Evolutionary conservation across 2,329 filamentous ascomycete genomes (phyloP).

Genomic region (Penicillium psychrosexuale): DNA sequence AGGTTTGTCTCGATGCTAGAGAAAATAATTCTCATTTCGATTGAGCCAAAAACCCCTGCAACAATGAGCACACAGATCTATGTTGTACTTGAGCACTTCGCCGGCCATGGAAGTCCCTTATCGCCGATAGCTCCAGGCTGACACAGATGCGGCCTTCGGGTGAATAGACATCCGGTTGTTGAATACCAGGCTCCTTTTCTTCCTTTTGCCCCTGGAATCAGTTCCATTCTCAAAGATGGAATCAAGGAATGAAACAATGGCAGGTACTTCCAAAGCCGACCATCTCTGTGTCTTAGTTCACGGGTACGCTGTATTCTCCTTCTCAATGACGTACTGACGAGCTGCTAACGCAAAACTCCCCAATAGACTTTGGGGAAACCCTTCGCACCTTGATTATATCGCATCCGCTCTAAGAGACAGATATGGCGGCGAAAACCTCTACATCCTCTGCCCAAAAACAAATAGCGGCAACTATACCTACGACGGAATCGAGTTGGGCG

Average conservation of each 20-base stretch:
- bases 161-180: slow-evolving; percentile 1
- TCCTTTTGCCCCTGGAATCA: background rate
- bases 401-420: slow-evolving; percentile 51
- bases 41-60: no score
- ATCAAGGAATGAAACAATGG: slow-evolving; percentile 6
- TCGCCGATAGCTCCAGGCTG: slow-evolving; percentile 11
- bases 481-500: slow-evolving; percentile 66
- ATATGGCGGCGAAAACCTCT: slow-evolving; percentile 50
- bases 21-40: background rate
- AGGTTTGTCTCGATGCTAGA: background rate
- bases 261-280: slow-evolving; percentile 33
- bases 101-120: background rate
- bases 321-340: slow-evolving; percentile 9
- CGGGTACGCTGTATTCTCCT: slow-evolving; percentile 45
- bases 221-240: background rate
- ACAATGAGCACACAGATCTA: background rate
- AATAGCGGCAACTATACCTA: slow-evolving; percentile 60
- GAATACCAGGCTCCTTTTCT: background rate
- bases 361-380: slow-evolving; percentile 59
- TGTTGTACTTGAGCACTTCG: background rate
- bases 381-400: slow-evolving; percentile 56
- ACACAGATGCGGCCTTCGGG: slow-evolving; percentile 3
- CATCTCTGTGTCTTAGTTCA: slow-evolving; percentile 63
- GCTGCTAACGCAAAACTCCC: slow-evolving; percentile 2
- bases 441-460: slow-evolving; percentile 55